Base-by-base conservation (phyloP, 1,139 yeast species). In the Suhomyces bolitotheri region DNA sequence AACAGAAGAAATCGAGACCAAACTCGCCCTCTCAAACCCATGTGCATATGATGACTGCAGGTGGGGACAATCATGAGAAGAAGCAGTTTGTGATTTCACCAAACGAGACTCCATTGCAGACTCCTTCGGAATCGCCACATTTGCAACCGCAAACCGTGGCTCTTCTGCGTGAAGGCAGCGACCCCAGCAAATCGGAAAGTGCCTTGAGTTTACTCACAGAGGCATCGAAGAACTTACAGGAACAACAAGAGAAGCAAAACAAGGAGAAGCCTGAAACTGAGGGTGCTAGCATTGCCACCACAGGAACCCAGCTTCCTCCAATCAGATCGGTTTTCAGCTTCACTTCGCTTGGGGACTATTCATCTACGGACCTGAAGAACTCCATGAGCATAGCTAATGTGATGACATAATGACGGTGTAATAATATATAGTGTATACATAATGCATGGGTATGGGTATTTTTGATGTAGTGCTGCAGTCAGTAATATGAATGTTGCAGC, bases 101-200 rank as follows among this genome's bases (percentile, higher is more conserved):
- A 3, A 54, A 52, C 34, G 71, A 65, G 13, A 66, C 73, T 3
- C 73, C 73, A 7, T 48, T 64, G 23, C 70, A 64, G 39, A 69
- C 76, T 0, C 76, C 76, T n/a, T 54, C 60, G 17, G 73, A 68
- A 36, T 63, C 72, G 22, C 76, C 76, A 4, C 69, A 59, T 31
- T 53, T 68, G 41, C 58, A 51, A 26, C 64, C 72, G 2, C 50
- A 49, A 22, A 7, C 30, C 22, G 29, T 27, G 29, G 7, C 20
- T 17, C 20, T 8, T 17, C 20, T 17, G 6, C 20, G 20, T 8
- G 20, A 17, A 6, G 20, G 7, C 20, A 17, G 8, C 8, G 8
- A 7, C 20, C 38, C 35, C 13, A 26, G 29, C 20, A 33, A 24
- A 17, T 25, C 32, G 11, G 16, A 21, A n/a, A 43, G 40, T 21